Base-by-base conservation (phyloP, 1,284 basidiomycete genomes). In the Volvariella surrecta region DNA sequence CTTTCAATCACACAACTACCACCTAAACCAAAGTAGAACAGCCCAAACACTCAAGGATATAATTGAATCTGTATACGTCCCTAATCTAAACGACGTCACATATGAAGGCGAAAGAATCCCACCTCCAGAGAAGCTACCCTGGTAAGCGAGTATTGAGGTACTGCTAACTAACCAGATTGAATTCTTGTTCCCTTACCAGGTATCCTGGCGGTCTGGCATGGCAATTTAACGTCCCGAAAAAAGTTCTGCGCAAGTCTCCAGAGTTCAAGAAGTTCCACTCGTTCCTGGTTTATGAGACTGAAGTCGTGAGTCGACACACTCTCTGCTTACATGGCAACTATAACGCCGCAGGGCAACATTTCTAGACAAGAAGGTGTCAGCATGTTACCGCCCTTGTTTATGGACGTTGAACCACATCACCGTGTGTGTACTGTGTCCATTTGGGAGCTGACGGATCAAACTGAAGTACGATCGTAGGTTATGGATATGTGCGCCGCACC, bases 401-500 rank as follows among this genome's bases (percentile, higher is more conserved):
- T 99, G 40, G 88, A 95, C 49, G 91, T 99, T n/a, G 73, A 91
- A 56, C 89, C 93, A 0, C 84, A 94, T 59, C 93, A 97, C 57
- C 47, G 73, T 59, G 30, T 24, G 15, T 40, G 18, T 41, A 2
- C 30, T 7, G 24, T 41, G n/a, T 24, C 38, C 45, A 39, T 44
- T 48, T 48, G 24, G 19, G 32, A 47, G 41, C 24, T 32, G 32
- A 16, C 34, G 15, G 15, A 6, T 6, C 34, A 8, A 8, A 35
- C n/a, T 35, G 8, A 4, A n/a, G 15, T 22, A 35, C 15, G 30
- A 17, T 37, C 44, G 1, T 48, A 91, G 84, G 89, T 92, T 31
- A 80, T 99, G 54, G 95, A 99, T 64, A 92, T 97, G 88, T 99
- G 95, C 59, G 96, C 96, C n/a, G 95, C 96, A 1, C 96, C 96